Conservation (phyloP, 495 filamentous ascomycete genomes). For the Talaromyces nanjingensis region DNA sequence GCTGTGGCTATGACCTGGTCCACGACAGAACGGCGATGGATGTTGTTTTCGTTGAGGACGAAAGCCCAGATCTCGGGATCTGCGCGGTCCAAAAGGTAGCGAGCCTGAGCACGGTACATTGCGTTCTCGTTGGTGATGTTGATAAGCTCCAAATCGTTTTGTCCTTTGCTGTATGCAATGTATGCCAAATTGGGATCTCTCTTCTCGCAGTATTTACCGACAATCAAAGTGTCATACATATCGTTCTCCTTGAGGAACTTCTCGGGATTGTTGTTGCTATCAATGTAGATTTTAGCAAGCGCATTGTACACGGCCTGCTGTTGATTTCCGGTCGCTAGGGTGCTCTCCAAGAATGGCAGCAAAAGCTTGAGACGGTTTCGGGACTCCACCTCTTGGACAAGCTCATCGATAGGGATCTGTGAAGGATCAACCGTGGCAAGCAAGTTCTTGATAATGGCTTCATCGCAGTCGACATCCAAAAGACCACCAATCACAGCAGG, state of each 20-base stretch:
- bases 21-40: constrained; percentile 84
- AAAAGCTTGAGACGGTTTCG: constrained; percentile 94
- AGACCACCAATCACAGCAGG: constrained; percentile 91
- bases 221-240: constrained; percentile 83
- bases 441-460: constrained; percentile 88
- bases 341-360: constrained; percentile 92
- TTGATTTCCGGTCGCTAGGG: constrained; percentile 83
- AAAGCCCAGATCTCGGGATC: constrained; percentile 92
- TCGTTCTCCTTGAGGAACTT: constrained; percentile 98
- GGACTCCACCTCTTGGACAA: constrained; percentile 90
- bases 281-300: constrained; percentile 99
- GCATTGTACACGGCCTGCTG: constrained; percentile 98
- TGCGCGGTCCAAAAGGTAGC: constrained; percentile 86
- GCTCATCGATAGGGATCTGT: constrained; percentile 89
- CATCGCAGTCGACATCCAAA: constrained; percentile 97
- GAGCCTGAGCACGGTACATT: constrained; percentile 96
- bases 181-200: constrained; percentile 95
- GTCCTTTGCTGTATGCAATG: constrained; percentile 93
- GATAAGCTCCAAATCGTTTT: constrained; percentile 95
- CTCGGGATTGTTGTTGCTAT: constrained; percentile 98
- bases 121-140: constrained; percentile 98
- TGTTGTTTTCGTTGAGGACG: constrained; percentile 90
- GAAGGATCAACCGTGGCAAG: constrained; percentile 79
- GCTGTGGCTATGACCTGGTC: constrained; percentile 97
- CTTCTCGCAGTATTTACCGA: constrained; percentile 99